Evolutionary conservation across 129 eudicot species (phyloP).

Genomic region (Deinandra increscens): DNA sequence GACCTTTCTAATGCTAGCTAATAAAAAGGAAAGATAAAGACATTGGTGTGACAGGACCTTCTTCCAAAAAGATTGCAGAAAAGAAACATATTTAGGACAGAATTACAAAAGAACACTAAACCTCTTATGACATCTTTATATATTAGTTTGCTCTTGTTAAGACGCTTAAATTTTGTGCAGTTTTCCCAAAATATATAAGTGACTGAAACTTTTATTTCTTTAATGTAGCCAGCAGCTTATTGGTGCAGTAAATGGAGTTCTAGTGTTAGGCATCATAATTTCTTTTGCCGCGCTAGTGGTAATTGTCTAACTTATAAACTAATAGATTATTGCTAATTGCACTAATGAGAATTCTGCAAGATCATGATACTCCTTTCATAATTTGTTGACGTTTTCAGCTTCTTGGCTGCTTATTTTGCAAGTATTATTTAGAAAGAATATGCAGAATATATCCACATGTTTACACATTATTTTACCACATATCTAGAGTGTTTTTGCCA

Average conservation of each 20-base stretch:
- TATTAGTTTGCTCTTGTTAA: slow-evolving; percentile 4
- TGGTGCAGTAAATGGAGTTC: slow-evolving; percentile 85
- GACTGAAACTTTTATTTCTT: slow-evolving; percentile 22
- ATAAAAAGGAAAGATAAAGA: background rate
- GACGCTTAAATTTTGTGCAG: slow-evolving; percentile 8
- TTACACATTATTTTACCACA: background rate
- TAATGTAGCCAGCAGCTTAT: slow-evolving; percentile 77
- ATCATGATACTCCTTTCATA: background rate
- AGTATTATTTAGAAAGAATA: background rate
- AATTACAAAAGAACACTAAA: background rate
- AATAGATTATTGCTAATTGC: slow-evolving; percentile 3
- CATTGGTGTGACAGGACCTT: background rate
- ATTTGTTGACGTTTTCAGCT: background rate
- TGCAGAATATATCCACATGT: background rate
- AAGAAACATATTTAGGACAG: slow-evolving; percentile 1
- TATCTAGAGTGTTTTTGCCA: background rate
- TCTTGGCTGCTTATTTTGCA: slow-evolving; percentile 18
- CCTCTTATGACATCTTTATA: background rate
- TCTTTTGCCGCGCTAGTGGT: slow-evolving; percentile 90
- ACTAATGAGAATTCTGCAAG: slow-evolving; percentile 7
- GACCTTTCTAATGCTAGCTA: slow-evolving; percentile 10
- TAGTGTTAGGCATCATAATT: slow-evolving; percentile 65
- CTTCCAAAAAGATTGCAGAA: slow-evolving; percentile 10
- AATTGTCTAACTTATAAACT: slow-evolving; percentile 26
- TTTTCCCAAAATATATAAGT: slow-evolving; percentile 16